phyloP scores from a whole-genome alignment of 192 early-diverging fungal species.

The Pecoramyces ruminantium region DNA sequence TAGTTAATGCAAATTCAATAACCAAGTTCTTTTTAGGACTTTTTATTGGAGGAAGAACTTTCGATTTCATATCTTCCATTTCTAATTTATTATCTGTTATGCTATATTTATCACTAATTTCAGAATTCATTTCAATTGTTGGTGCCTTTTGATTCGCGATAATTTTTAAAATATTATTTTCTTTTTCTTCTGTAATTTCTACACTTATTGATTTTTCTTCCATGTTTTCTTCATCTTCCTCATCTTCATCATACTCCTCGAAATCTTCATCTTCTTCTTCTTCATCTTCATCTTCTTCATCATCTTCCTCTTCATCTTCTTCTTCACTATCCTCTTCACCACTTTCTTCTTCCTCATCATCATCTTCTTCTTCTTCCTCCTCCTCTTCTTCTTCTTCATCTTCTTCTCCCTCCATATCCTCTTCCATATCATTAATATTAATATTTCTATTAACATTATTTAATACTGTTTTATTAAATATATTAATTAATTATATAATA shows the following conservation, averaged over 20 bases:
- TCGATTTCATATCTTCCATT: neutral
- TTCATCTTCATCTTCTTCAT: neutral
- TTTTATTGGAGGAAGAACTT: neutral
- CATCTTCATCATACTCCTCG: neutral
- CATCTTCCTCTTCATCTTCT: slow-evolving; percentile 4
- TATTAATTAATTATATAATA: no score
- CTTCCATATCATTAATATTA: no score
- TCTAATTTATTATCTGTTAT: neutral
- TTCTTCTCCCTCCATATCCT: no score
- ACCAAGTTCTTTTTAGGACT: neutral
- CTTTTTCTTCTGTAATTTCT: neutral
- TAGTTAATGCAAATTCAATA: neutral
- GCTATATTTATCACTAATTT: neutral
- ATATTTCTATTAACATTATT: no score
- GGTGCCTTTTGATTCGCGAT: neutral
- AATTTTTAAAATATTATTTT: neutral
- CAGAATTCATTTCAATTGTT: neutral
- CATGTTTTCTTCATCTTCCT: neutral
- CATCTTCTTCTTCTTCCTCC: neutral
- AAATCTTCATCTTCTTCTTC: neutral
- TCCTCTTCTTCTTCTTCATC: no score
- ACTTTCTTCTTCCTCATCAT: slow-evolving; percentile 1
- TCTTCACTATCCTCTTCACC: neutral
- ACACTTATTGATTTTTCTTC: neutral
- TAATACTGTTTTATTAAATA: no score